A percentile compares a stretch with the other conserved stretches of the same genome.
phyloP scores from a whole-genome alignment of 148 eudicot species.

The Gaultheria prostrata region DNA sequence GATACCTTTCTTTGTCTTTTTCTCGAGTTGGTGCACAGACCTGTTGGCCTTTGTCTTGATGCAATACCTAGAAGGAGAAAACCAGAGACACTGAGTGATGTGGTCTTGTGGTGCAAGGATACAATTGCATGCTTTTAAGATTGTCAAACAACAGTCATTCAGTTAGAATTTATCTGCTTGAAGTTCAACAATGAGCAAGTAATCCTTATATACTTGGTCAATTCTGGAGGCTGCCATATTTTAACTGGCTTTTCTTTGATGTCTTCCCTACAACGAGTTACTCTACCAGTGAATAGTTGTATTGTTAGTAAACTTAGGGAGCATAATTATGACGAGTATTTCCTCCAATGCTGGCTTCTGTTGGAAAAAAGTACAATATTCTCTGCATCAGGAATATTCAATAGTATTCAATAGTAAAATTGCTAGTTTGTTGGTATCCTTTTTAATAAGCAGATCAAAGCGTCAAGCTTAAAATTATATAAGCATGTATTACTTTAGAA shows the following conservation, averaged over 20 bases:
- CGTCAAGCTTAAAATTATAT: background rate
- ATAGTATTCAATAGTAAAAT: background rate
- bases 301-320: background rate
- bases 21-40: background rate
- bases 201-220: background rate
- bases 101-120: background rate
- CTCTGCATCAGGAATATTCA: background rate
- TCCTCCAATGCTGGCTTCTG: background rate
- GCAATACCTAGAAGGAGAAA: background rate
- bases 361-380: background rate
- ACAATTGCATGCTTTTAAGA: background rate
- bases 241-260: background rate
- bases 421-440: background rate
- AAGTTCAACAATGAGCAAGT: background rate
- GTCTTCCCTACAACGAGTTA: too few species aligned
- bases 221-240: background rate
- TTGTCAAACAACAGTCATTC: background rate
- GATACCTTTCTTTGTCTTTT: background rate
- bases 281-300: background rate
- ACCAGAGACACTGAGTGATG: background rate
- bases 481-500: background rate
- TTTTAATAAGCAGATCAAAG: background rate
- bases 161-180: background rate
- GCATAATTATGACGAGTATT: background rate
- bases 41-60: background rate